These are phyloP conservation scores for Coprinopsis sp. DNA, from an alignment of 768 basidiomycete species.

Conservation along the genomic window DNA sequence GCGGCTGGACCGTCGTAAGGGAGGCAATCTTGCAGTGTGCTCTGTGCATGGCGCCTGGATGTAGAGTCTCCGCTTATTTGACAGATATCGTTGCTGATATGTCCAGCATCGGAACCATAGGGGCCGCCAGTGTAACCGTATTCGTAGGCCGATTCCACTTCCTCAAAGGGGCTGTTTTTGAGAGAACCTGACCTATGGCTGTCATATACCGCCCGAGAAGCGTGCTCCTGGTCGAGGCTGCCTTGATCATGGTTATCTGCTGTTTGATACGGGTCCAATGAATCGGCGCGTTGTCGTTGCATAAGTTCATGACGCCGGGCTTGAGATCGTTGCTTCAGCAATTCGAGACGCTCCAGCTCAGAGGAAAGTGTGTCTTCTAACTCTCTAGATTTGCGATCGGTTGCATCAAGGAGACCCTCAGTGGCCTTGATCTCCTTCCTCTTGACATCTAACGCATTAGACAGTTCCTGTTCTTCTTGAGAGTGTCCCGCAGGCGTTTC, in stretches of 20 bases:
- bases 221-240: too few relatives aligned
- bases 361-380: conserved; percentile 67
- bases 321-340: conserved; percentile 57
- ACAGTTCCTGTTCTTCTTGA: conserved; percentile 50
- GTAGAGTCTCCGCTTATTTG: too few relatives aligned
- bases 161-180: too few relatives aligned
- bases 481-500: conserved; percentile 41
- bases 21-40: too few relatives aligned
- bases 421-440: conserved; percentile 56
- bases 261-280: neutral
- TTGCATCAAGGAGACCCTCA: conserved; percentile 61
- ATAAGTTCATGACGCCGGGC: conserved; percentile 4
- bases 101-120: too few relatives aligned
- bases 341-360: conserved; percentile 55
- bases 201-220: too few relatives aligned
- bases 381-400: conserved; percentile 64
- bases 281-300: neutral
- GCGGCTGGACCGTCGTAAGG: neutral
- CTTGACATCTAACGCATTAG: conserved; percentile 49
- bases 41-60: too few relatives aligned
- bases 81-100: too few relatives aligned
- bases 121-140: too few relatives aligned
- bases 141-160: too few relatives aligned
- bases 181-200: too few relatives aligned
- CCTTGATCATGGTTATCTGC: too few relatives aligned